A percentile compares a stretch with the other conserved stretches of the same genome.
Evolutionary conservation across 306 rosid genomes (phyloP).

Genomic region (Neltuma alba): DNA sequence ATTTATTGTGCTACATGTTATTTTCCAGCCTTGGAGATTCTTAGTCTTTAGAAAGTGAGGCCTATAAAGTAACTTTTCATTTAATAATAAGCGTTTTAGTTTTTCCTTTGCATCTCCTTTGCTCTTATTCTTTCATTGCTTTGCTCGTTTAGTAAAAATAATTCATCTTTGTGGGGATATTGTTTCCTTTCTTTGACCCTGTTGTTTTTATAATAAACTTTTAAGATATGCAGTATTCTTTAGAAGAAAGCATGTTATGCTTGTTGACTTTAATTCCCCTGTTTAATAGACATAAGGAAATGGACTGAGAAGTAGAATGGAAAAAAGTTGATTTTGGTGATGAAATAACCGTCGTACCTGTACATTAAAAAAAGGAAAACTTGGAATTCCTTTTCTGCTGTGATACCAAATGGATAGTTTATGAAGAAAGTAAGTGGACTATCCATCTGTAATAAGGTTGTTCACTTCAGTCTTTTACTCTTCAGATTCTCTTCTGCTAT

Average conservation of each 20-base stretch:
- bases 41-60: constrained; percentile 30
- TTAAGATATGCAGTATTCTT: constrained; percentile 1
- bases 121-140: constrained; percentile 28
- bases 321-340: too few species aligned
- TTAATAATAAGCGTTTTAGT: background rate
- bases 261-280: constrained; percentile 18
- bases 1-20: background rate
- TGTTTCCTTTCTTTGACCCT: constrained; percentile 22
- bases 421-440: background rate
- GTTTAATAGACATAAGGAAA: too few species aligned
- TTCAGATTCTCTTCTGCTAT: constrained; percentile 18
- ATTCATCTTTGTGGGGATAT: constrained; percentile 23
- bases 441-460: background rate
- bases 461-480: constrained; percentile 1
- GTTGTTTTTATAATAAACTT: background rate
- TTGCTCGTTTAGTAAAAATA: constrained; percentile 12
- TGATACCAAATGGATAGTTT: background rate
- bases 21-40: constrained; percentile 16
- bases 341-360: too few species aligned
- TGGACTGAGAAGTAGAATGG: too few species aligned
- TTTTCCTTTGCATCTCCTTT: constrained; percentile 37
- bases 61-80: constrained; percentile 30
- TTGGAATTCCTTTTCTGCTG: background rate
- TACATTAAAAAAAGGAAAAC: background rate
- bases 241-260: background rate